Percentiles rank a stretch among this genome's conserved stretches.
Evolutionary conservation across 225 moss, liverwort and hornwort genomes (phyloP).

Genomic region (Antitrichia curtipendula): DNA sequence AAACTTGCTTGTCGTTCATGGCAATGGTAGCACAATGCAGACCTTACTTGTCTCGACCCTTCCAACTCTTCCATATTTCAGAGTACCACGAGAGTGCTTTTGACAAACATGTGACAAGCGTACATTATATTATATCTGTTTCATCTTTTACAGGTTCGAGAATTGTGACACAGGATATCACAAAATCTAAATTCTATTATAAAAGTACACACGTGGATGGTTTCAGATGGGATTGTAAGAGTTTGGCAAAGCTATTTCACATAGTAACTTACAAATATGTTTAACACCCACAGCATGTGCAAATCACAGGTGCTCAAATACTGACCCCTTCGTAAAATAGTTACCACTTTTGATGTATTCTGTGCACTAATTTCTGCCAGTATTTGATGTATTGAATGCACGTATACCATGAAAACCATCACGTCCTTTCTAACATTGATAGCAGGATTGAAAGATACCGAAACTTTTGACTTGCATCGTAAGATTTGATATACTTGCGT

Average conservation of each 20-base stretch:
- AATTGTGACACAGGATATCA: background rate
- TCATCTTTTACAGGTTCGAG: background rate
- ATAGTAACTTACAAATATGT: too few species aligned
- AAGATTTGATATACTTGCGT: conserved; percentile 27
- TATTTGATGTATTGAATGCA: background rate
- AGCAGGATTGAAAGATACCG: conserved; percentile 38
- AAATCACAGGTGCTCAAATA: background rate
- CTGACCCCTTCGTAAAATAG: background rate
- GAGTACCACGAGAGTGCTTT: background rate
- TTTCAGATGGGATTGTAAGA: background rate
- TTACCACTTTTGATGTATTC: background rate
- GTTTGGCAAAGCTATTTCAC: background rate
- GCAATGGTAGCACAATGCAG: background rate
- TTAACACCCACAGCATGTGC: too few species aligned
- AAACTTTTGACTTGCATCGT: conserved; percentile 15
- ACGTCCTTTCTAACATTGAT: conserved; percentile 10
- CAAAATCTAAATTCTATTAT: too few species aligned
- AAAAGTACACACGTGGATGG: too few species aligned
- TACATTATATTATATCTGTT: background rate
- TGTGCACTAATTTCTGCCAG: background rate
- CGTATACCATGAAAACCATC: background rate
- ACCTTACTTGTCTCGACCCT: background rate
- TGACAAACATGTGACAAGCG: background rate
- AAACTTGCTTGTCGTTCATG: background rate
- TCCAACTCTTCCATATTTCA: background rate